These are phyloP conservation scores for Lepidium sativum DNA, from an alignment of 345 rosid species.

Conservation along the genomic window DNA sequence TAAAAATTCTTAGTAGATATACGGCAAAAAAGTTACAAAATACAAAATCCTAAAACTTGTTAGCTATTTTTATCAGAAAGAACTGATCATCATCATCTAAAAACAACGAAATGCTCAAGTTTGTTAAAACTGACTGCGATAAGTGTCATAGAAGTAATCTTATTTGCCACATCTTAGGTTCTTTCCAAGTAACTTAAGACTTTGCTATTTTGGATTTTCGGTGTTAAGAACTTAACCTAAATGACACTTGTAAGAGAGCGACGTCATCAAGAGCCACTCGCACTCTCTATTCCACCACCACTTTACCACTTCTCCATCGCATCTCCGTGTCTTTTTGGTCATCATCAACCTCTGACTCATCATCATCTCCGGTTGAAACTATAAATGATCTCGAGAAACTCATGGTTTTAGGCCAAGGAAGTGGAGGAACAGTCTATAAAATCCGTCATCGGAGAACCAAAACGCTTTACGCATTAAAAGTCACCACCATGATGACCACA, in stretches of 20 bases:
- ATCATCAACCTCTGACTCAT: constrained; percentile 21
- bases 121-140: too few species aligned
- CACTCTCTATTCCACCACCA: constrained; percentile 37
- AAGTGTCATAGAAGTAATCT: too few species aligned
- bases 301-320: constrained; percentile 2
- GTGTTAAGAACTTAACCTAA: constrained; percentile 1
- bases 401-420: constrained; percentile 48
- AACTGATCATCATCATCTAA: too few species aligned
- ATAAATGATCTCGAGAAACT: constrained; percentile 44
- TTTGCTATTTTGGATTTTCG: too few species aligned
- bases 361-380: constrained; percentile 28
- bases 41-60: too few species aligned
- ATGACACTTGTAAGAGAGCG: constrained; percentile 58
- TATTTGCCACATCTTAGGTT: too few species aligned
- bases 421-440: constrained; percentile 53
- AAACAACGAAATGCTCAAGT: too few species aligned
- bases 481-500: background rate
- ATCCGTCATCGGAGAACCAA: constrained; percentile 32
- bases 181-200: too few species aligned
- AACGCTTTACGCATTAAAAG: constrained; percentile 42
- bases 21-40: too few species aligned
- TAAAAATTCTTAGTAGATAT: too few species aligned
- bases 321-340: background rate
- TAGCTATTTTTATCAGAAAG: too few species aligned
- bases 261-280: constrained; percentile 48